Conservation (phyloP, 345 rosid genomes). For the Tarenaya hassleriana region DNA sequence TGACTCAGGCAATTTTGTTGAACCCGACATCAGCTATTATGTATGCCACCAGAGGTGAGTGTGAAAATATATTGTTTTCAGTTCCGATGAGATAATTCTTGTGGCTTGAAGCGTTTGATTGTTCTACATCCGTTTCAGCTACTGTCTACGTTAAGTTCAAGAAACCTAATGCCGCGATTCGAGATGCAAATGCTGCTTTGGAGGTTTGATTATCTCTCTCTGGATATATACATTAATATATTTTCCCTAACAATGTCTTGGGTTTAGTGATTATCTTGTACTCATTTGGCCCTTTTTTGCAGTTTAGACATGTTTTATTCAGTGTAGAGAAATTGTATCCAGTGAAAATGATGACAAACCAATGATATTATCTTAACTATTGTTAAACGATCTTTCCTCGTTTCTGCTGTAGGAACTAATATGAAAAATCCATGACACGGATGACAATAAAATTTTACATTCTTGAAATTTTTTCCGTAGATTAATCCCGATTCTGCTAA, state of each 20-base stretch:
- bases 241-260: too few species aligned
- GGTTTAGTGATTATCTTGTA: too few species aligned
- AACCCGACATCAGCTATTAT: constrained; percentile 87
- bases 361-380: background rate
- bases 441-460: too few species aligned
- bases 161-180: constrained; percentile 93
- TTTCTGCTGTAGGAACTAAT: background rate
- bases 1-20: constrained; percentile 68
- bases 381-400: background rate
- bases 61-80: background rate
- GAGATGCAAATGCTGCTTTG: constrained; percentile 87
- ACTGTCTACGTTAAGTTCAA: constrained; percentile 85
- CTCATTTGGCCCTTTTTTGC: background rate
- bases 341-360: too few species aligned
- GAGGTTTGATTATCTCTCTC: constrained; percentile 41
- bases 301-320: too few species aligned
- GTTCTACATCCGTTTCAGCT: constrained; percentile 45
- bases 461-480: constrained; percentile 31
- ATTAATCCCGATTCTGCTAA: constrained; percentile 96
- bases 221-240: too few species aligned
- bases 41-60: constrained; percentile 84
- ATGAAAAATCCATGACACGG: too few species aligned
- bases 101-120: background rate
- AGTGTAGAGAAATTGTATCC: too few species aligned
- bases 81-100: background rate